Percentiles rank a stretch among this genome's conserved stretches.
These are phyloP conservation scores for Haplosporangium sp. DNA, from an alignment of 371 early-diverging fungal genomes.

Conservation along the genomic window DNA sequence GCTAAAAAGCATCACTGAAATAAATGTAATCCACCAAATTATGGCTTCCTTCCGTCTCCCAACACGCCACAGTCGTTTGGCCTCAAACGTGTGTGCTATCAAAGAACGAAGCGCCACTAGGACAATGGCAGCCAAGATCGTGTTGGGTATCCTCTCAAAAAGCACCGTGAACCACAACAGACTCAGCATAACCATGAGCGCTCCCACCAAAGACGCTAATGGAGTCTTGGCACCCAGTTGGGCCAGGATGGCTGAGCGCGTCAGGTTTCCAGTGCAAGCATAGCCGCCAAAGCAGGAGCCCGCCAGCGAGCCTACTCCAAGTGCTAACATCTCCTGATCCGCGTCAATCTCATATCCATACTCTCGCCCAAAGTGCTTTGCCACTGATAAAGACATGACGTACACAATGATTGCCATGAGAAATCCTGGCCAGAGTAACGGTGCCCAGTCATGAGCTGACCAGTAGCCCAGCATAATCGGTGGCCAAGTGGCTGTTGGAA, in stretches of 20 bases:
- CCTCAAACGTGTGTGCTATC: slow-evolving; percentile 47
- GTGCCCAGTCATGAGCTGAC: slow-evolving; percentile 33
- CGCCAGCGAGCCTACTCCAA: slow-evolving; percentile 57
- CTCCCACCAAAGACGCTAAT: slow-evolving; percentile 54
- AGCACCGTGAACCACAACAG: slow-evolving; percentile 54
- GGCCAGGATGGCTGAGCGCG: slow-evolving; percentile 44
- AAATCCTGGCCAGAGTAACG: slow-evolving; percentile 55
- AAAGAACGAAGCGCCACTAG: slow-evolving; percentile 55
- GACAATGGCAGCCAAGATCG: slow-evolving; percentile 57
- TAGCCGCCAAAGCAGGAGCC: slow-evolving; percentile 59
- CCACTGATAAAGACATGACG: slow-evolving; percentile 62
- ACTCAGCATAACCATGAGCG: slow-evolving; percentile 46
- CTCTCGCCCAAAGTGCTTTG: slow-evolving; percentile 57
- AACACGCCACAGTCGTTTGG: slow-evolving; percentile 37
- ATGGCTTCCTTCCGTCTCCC: slow-evolving; percentile 36
- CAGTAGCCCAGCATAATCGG: slow-evolving; percentile 19
- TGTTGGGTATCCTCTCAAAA: slow-evolving; percentile 59
- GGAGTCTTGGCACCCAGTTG: slow-evolving; percentile 50
- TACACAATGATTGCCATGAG: slow-evolving; percentile 58
- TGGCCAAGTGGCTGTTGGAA: slow-evolving; percentile 54
- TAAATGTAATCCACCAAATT: slow-evolving; percentile 46
- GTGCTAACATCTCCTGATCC: slow-evolving; percentile 61
- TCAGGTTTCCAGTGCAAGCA: slow-evolving; percentile 52
- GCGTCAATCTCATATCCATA: slow-evolving; percentile 53
- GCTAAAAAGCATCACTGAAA: slow-evolving; percentile 45